Evolutionary conservation across 202 grass and related monocot species (phyloP).

Genomic region (Eragrostis tef): DNA sequence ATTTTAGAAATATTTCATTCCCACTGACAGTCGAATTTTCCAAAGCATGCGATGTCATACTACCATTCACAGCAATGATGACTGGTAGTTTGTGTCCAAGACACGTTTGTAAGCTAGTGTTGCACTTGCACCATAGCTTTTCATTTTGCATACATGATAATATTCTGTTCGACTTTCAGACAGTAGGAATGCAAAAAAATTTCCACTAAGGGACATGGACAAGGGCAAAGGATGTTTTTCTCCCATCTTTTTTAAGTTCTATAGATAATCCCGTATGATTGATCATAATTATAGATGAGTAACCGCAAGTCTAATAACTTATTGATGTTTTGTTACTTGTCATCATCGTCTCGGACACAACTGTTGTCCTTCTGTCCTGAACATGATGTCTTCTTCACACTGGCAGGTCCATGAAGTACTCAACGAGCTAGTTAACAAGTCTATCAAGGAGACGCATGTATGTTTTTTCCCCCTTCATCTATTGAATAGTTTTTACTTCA

Average conservation of each 20-base stretch:
- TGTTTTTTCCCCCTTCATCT: constrained; percentile 20
- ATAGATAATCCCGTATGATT: background rate
- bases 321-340: background rate
- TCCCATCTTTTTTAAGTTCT: background rate
- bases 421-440: constrained; percentile 92
- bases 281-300: background rate
- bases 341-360: background rate
- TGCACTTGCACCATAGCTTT: background rate
- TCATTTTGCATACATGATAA: background rate
- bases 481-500: constrained; percentile 3
- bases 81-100: background rate
- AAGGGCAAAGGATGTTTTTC: background rate
- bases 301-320: background rate
- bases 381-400: background rate
- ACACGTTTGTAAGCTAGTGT: background rate
- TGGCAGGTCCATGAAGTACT: constrained; percentile 91
- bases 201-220: too few species aligned
- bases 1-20: background rate
- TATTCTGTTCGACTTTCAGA: background rate
- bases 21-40: background rate
- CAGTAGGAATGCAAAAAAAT: background rate
- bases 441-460: constrained; percentile 87
- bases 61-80: too few species aligned
- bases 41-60: background rate
- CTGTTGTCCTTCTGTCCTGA: constrained; percentile 15